A percentile compares a stretch with the other conserved stretches of the same genome.
Evolutionary conservation across 495 filamentous ascomycete genomes (phyloP).

Genomic region (Corynascus novoguineensis): DNA sequence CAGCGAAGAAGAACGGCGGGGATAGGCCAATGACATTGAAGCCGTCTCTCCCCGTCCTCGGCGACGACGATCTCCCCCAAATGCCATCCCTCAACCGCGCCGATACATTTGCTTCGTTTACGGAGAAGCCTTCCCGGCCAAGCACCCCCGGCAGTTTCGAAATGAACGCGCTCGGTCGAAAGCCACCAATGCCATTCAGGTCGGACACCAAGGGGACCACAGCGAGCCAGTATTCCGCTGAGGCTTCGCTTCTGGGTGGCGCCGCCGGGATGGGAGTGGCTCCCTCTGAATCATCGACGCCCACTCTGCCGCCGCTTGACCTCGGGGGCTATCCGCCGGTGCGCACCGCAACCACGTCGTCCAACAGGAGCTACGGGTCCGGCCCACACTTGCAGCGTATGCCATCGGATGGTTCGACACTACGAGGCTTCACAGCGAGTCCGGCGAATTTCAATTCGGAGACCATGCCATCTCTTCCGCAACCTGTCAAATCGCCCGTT

Average conservation of each 20-base stretch:
- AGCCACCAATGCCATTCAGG: slow-evolving; percentile 38
- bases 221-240: slow-evolving; percentile 46
- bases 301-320: slow-evolving; percentile 38
- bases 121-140: slow-evolving; percentile 54
- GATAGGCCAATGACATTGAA: slow-evolving; percentile 49
- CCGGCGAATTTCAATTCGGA: slow-evolving; percentile 32
- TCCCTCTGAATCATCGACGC: slow-evolving; percentile 41
- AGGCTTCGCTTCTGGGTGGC: slow-evolving; percentile 52
- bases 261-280: slow-evolving; percentile 57
- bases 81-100: slow-evolving; percentile 59
- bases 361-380: slow-evolving; percentile 42
- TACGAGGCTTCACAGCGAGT: slow-evolving; percentile 26
- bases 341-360: slow-evolving; percentile 21
- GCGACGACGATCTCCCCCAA: slow-evolving; percentile 49
- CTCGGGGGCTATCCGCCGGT: slow-evolving; percentile 33
- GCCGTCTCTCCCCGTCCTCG: slow-evolving; percentile 54
- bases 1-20: slow-evolving; percentile 48
- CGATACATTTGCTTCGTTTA: slow-evolving; percentile 62
- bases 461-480: slow-evolving; percentile 31
- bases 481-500: slow-evolving; percentile 28
- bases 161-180: slow-evolving; percentile 41
- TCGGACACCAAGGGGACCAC: slow-evolving; percentile 33
- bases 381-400: slow-evolving; percentile 33
- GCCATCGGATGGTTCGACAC: slow-evolving; percentile 14
- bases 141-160: slow-evolving; percentile 48